Evolutionary conservation across 2,329 filamentous ascomycete species (phyloP).

Genomic region (Cryphonectria naterciae): DNA sequence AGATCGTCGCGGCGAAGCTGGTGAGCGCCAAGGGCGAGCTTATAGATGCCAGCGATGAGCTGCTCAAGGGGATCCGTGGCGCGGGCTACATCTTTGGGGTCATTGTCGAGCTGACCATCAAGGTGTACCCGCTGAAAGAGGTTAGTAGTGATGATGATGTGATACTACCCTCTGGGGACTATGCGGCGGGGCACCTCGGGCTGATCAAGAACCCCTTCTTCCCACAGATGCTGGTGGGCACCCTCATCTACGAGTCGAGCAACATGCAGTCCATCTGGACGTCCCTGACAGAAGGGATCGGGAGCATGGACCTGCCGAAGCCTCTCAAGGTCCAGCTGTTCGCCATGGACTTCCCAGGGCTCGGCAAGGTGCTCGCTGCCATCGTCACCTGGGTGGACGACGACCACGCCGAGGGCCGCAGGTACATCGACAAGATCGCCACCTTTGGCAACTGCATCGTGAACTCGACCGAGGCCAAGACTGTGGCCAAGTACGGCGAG

Average conservation of each 20-base stretch:
- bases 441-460: conserved; percentile 32
- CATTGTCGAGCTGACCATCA: conserved; percentile 35
- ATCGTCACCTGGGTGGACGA: conserved; percentile 41
- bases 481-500: conserved; percentile 12
- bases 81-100: conserved; percentile 37
- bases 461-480: conserved; percentile 20
- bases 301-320: background rate
- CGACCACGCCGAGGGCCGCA: conserved; percentile 37
- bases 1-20: conserved; percentile 40
- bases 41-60: conserved; percentile 35
- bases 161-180: background rate
- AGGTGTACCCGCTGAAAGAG: conserved; percentile 31
- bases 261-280: conserved; percentile 16
- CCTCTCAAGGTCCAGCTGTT: conserved; percentile 11
- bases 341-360: conserved; percentile 11
- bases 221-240: conserved; percentile 14
- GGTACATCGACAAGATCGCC: conserved; percentile 37
- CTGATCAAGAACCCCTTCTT: background rate
- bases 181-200: background rate
- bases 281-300: background rate
- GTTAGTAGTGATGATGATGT: conserved; percentile 6
- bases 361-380: conserved; percentile 15
- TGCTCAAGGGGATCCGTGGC: conserved; percentile 37
- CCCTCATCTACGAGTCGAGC: conserved; percentile 15
- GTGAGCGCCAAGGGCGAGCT: conserved; percentile 36